These are phyloP conservation scores for Phragmites australis DNA, from an alignment of 176 grass and related monocot genomes.

Conservation along the genomic window DNA sequence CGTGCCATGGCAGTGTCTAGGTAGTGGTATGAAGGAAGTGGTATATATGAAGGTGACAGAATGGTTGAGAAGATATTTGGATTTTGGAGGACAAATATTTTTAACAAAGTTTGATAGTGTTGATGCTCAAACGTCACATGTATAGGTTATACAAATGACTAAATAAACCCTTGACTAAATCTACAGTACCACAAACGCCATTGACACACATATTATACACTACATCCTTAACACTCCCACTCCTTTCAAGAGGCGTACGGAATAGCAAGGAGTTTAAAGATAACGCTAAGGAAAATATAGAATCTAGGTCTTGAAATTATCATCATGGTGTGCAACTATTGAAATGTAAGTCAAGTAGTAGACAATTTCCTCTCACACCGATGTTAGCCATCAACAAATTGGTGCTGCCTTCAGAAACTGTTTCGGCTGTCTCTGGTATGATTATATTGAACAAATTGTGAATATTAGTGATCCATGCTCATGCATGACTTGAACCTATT, in stretches of 20 bases:
- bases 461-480: slow-evolving; percentile 16
- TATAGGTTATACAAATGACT: neutral
- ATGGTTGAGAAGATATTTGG: neutral
- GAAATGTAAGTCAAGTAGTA: neutral
- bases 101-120: neutral
- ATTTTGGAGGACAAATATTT: neutral
- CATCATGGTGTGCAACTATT: neutral
- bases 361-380: neutral
- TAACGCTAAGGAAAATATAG: neutral
- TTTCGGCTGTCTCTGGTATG: too few species aligned
- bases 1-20: neutral
- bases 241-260: neutral
- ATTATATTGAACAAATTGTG: slow-evolving; percentile 28
- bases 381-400: neutral
- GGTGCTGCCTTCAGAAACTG: neutral
- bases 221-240: neutral
- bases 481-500: slow-evolving; percentile 7
- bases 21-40: neutral
- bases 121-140: neutral
- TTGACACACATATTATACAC: neutral
- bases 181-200: neutral
- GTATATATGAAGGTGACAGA: neutral
- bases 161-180: neutral
- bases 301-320: neutral
- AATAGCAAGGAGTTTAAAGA: neutral